Base-by-base conservation (phyloP, 441 rosid genomes). In the Sinapis alba region DNA sequence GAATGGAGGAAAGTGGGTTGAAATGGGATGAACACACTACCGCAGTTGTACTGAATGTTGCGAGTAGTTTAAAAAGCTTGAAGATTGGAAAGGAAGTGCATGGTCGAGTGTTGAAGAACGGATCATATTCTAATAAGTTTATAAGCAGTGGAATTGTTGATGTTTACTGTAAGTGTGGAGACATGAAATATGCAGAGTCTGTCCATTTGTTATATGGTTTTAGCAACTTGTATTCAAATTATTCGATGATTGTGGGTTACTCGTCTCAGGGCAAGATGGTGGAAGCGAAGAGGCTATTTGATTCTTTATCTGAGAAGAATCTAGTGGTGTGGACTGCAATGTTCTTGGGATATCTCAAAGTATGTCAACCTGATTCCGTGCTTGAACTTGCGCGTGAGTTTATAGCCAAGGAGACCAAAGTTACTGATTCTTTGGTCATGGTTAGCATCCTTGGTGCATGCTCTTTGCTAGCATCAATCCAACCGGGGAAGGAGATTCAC, bases 401-500 rank as follows among this genome's bases (percentile, higher is more conserved):
- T 76, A 71, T 74, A 80, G 73, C 79, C 13, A 75, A 73, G 36
- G 89, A 83, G 78, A 70, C 61, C 20, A 63, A 64, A 24, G 57
- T 80, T 73, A 84, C 84, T 51, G 91, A 89, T 81, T 77, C 66
- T 64, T 73, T 82, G 76, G 87, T 90, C 34, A 84, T 92, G 64
- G 65, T 87, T 21, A 78, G 77, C 70, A 66, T 92, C 71, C 88
- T 90, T 71, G 80, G 93, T 54, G 97, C 91, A 45, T 84, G 91
- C 83, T 86, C 92, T 38, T 73, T 86, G 77, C 89, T 86, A 80
- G 92, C 91, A 26, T 68, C 2, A 1, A 54, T 53, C 21, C 75
- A 62, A 72, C 87, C 75, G 6, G 97, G 94, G 71, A 92, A 82
- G 79, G 88, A 90, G 84, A 80, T 86, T 79, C 96, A 89, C 72